Percentiles rank a stretch among this genome's conserved stretches.
These are phyloP conservation scores for Scheffersomyces illinoinensis DNA, from an alignment of 1,139 yeast genomes.

Conservation along the genomic window DNA sequence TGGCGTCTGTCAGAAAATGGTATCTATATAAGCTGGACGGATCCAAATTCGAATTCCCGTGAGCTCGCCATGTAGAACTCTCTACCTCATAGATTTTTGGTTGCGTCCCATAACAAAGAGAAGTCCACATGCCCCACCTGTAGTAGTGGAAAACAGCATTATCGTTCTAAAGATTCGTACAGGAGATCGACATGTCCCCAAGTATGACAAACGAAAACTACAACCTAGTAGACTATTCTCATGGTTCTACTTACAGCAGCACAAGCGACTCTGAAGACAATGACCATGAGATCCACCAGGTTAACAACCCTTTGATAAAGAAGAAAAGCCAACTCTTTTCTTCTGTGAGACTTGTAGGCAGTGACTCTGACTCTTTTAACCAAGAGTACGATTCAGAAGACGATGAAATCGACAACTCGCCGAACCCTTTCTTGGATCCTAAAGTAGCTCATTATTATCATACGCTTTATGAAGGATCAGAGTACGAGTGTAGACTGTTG, in stretches of 20 bases:
- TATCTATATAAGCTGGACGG: background rate
- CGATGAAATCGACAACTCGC: constrained; percentile 3
- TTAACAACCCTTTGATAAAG: background rate
- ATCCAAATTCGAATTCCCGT: background rate
- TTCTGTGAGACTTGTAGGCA: background rate
- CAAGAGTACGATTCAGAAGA: background rate
- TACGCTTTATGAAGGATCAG: constrained; percentile 16
- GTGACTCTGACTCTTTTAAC: background rate
- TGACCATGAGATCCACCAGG: background rate
- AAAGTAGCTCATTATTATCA: constrained; percentile 17
- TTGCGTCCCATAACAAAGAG: background rate
- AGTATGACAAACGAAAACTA: background rate
- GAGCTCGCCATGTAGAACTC: background rate
- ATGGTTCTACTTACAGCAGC: background rate
- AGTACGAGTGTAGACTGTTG: constrained; percentile 21
- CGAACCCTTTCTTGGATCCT: constrained; percentile 18
- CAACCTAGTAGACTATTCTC: background rate
- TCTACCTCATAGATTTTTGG: background rate
- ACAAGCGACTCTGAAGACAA: background rate
- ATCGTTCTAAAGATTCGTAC: background rate
- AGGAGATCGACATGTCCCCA: background rate
- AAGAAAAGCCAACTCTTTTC: background rate
- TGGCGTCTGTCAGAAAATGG: background rate
- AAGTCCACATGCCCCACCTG: background rate
- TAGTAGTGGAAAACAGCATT: background rate